Percentiles rank a stretch among this genome's conserved stretches.
phyloP scores from a whole-genome alignment of 805 yeast genomes.

The Yamadazyma olivae region DNA sequence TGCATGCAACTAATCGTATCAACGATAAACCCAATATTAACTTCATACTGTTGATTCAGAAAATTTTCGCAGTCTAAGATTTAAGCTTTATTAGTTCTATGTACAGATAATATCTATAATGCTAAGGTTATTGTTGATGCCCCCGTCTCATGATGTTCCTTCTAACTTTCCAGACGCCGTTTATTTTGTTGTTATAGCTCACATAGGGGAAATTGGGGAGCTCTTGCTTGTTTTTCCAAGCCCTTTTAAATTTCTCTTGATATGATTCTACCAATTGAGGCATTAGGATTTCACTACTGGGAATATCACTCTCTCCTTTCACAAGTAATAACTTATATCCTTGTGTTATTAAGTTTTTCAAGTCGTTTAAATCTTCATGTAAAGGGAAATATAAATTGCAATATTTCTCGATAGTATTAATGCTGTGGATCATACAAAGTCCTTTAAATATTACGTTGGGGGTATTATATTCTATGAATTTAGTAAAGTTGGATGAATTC shows the following conservation, averaged over 20 bases:
- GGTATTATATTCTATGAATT: constrained; percentile 10
- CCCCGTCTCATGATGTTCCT: constrained; percentile 47
- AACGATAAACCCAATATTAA: background rate
- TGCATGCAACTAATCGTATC: background rate
- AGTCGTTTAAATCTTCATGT: constrained; percentile 5
- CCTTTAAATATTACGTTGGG: constrained; percentile 37
- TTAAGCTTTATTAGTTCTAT: too few relatives aligned
- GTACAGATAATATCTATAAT: too few relatives aligned
- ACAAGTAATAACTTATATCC: constrained; percentile 41
- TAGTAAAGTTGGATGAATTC: constrained; percentile 13
- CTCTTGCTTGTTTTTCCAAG: constrained; percentile 7
- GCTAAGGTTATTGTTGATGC: constrained; percentile 4
- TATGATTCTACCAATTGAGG: constrained; percentile 19
- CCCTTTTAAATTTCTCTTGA: constrained; percentile 17
- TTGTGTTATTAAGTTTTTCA: constrained; percentile 16
- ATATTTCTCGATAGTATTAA: constrained; percentile 35
- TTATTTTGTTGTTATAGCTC: constrained; percentile 42
- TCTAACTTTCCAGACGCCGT: constrained; percentile 57
- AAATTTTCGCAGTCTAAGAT: background rate
- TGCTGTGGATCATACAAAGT: constrained; percentile 64
- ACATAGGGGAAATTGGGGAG: constrained; percentile 40
- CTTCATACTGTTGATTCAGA: background rate
- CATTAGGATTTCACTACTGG: constrained; percentile 51
- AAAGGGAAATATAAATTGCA: constrained; percentile 60
- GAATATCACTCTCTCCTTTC: constrained; percentile 66